Conservation (phyloP, 306 rosid genomes). For the Calophaca sinica region DNA sequence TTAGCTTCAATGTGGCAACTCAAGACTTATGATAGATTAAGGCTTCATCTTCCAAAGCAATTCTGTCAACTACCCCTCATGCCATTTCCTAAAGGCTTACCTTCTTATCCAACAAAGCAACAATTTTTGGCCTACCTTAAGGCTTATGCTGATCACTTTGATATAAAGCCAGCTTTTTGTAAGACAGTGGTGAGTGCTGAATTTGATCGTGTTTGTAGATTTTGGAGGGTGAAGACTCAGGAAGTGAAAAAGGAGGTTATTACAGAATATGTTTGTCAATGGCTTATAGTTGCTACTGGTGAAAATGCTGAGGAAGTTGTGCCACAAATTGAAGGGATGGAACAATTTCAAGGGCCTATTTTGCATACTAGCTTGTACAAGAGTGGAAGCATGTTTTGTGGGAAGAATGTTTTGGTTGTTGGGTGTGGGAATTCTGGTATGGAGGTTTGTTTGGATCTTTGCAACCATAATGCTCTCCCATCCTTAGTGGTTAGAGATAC, state of each 20-base stretch:
- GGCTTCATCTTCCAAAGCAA: constrained; percentile 92
- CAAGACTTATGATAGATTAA: constrained; percentile 86
- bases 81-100: constrained; percentile 81
- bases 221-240: constrained; percentile 67
- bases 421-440: constrained; percentile 99
- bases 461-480: constrained; percentile 79
- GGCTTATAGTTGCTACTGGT: constrained; percentile 91
- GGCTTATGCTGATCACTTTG: constrained; percentile 65
- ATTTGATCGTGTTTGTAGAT: constrained; percentile 51
- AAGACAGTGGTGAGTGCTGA: constrained; percentile 62
- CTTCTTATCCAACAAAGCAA: constrained; percentile 85
- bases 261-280: constrained; percentile 59
- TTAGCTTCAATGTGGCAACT: constrained; percentile 90
- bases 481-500: constrained; percentile 81
- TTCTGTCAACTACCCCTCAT: constrained; percentile 80
- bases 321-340: constrained; percentile 75
- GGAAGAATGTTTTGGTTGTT: constrained; percentile 83
- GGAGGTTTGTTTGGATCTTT: constrained; percentile 94
- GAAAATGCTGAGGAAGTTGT: constrained; percentile 78
- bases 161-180: constrained; percentile 62
- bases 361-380: constrained; percentile 77
- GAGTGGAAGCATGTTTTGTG: constrained; percentile 69
- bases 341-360: constrained; percentile 65
- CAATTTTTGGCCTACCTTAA: constrained; percentile 71
- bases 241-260: constrained; percentile 36